Percentiles rank a stretch among this genome's conserved stretches.
Conservation (phyloP, 2,329 filamentous ascomycete genomes). For the Paraconiothyrium brasiliense region DNA sequence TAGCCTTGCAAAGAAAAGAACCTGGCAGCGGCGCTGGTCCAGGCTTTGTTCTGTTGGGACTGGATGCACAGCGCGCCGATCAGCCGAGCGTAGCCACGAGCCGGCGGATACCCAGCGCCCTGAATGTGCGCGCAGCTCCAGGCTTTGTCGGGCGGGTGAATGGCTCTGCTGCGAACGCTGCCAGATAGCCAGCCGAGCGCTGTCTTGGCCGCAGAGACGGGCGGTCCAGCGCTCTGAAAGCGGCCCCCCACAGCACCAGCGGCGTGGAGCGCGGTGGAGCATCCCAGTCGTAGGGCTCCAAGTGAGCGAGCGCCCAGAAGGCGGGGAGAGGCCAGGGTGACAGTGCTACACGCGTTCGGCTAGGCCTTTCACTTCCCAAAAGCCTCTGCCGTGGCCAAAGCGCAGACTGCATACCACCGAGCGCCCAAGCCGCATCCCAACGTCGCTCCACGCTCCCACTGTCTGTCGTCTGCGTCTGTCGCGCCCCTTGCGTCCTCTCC, state of each 20-base stretch:
- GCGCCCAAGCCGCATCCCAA: conserved; percentile 15
- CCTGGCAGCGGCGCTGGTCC: conserved; percentile 9
- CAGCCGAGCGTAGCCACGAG: conserved; percentile 15
- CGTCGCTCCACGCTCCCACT: conserved; percentile 7
- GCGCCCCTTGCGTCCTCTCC: conserved; percentile 13
- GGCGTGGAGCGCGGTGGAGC: background rate
- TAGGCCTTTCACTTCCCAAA: conserved; percentile 18
- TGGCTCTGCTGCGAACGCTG: no score
- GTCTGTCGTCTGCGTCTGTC: background rate
- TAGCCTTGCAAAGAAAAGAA: background rate
- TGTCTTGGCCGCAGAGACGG: no score
- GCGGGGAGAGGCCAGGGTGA: conserved; percentile 8
- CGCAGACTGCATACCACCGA: conserved; percentile 9
- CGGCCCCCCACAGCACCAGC: conserved; percentile 7
- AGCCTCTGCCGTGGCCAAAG: conserved; percentile 17
- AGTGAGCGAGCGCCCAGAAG: background rate
- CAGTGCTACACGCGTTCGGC: conserved; percentile 6
- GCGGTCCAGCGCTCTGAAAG: background rate
- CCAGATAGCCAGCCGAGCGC: no score
- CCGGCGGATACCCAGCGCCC: no score
- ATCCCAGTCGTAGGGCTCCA: background rate
- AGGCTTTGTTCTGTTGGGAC: conserved; percentile 18
- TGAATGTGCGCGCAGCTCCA: no score
- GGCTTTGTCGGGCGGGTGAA: no score
- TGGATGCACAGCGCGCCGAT: conserved; percentile 11